Base-by-base conservation (phyloP, 2,329 filamentous ascomycete species). In the Cercospora brassicicola region DNA sequence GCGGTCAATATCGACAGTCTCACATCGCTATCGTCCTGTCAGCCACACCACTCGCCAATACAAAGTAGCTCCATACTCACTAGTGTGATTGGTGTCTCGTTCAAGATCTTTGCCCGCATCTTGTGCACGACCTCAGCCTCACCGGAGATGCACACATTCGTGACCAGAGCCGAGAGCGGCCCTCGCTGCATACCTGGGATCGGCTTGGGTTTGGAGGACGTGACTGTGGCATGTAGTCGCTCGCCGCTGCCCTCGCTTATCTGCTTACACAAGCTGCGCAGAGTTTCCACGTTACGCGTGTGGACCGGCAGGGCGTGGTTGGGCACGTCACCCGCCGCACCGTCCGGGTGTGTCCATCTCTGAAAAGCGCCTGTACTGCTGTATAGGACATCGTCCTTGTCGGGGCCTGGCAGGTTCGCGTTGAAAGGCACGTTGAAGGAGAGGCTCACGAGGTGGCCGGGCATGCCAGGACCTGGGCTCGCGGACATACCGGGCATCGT, bases 401-500 rank as follows among this genome's bases (percentile, higher is more conserved):
- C 93, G 71, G 95, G 95, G 36, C 95, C 95, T 71, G 92, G 88
- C 69, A 99, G 89, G 76, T 94, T 94, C 72, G 92, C 96, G 74
- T 93, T 90, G 82, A 98, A 97, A 69, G 95, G 95, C 59, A 99
- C 91, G 79, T 97, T 98, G 89, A 99, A 98, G 72, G 93, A 94
- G 79, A 97, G 90, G 81, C 96, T 93, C 81, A 98, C 92, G 73
- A 89, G 89, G 62, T 90, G 85, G 79, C 94, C 91, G 77, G 90
- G 86, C 71, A 90, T 85, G 67, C 90, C 88, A 73, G 91, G 89
- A 75, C 89, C 81, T 36, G 76, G 77, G 65, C 73, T 73, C 74
- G 87, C 78, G 23, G 77, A 72, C 42, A 77, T 74, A 62, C 77
- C 82, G 20, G 83, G 83, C 64, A 85, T 76, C 78, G 85, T 79